phyloP scores from a whole-genome alignment of 345 rosid genomes.

The Eucalyptus fibrosa region DNA sequence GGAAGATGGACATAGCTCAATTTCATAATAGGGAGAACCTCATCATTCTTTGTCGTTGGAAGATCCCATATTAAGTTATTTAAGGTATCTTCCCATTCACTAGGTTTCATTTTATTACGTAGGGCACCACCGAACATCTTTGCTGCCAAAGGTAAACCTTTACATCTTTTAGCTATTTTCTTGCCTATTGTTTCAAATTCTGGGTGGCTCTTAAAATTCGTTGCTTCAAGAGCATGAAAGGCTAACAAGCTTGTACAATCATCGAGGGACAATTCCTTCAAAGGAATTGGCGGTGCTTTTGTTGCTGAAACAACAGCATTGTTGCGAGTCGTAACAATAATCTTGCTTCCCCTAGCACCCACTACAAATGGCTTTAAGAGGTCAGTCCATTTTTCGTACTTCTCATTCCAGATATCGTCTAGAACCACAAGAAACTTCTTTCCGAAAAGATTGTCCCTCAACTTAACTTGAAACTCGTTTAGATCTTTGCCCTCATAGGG shows the following conservation, averaged over 20 bases:
- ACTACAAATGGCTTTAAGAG: neutral
- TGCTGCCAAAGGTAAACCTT: neutral
- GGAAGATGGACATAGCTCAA: neutral
- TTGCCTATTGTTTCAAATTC: neutral
- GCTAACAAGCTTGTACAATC: neutral
- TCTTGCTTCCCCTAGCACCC: neutral
- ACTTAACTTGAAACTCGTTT: neutral
- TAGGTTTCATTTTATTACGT: rapidly evolving
- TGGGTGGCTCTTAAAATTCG: neutral
- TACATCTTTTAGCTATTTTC: neutral
- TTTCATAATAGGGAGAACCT: neutral
- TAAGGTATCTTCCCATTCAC: neutral
- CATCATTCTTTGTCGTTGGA: rapidly evolving
- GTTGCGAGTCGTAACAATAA: neutral
- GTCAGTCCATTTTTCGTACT: neutral
- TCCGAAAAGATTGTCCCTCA: neutral
- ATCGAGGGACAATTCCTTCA: neutral
- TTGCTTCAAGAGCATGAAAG: neutral
- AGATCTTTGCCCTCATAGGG: neutral
- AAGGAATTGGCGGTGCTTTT: no score
- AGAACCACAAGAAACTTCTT: neutral
- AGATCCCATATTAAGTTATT: neutral
- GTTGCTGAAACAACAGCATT: neutral
- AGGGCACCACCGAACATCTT: neutral
- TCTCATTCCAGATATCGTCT: neutral